Evolutionary conservation across 768 basidiomycete species (phyloP).

Genomic region (Boletus coccyginus): DNA sequence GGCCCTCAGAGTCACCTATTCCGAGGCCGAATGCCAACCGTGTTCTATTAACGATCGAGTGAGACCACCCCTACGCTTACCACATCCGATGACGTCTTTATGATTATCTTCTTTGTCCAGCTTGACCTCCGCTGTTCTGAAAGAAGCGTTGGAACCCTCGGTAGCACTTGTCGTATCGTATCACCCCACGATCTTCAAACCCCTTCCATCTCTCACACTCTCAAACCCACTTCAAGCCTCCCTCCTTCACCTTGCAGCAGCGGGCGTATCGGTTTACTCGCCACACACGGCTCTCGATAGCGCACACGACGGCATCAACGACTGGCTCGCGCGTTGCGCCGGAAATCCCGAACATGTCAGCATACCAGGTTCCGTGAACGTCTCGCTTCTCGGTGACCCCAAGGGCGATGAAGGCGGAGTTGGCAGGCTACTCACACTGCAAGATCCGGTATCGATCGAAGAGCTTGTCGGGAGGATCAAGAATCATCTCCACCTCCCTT

Average conservation of each 20-base stretch:
- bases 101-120: constrained; percentile 40
- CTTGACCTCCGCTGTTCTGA: constrained; percentile 66
- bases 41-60: constrained; percentile 75
- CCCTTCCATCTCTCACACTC: constrained; percentile 73
- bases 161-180: constrained; percentile 75
- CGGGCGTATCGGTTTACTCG: constrained; percentile 81
- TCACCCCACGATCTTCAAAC: constrained; percentile 82
- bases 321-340: constrained; percentile 72
- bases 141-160: constrained; percentile 61
- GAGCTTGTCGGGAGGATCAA: constrained; percentile 69
- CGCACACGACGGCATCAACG: constrained; percentile 84
- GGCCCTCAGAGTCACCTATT: constrained; percentile 49
- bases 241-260: constrained; percentile 74
- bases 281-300: constrained; percentile 89
- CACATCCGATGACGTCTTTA: constrained; percentile 7
- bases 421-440: constrained; percentile 67
- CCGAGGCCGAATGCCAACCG: constrained; percentile 43
- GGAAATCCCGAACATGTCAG: constrained; percentile 33
- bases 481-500: constrained; percentile 53
- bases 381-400: constrained; percentile 40
- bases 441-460: constrained; percentile 54
- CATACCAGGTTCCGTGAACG: constrained; percentile 24
- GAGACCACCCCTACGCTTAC: constrained; percentile 16
- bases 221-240: constrained; percentile 75
- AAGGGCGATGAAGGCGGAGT: constrained; percentile 52